Percentiles rank a stretch among this genome's conserved stretches.
These are phyloP conservation scores for Geotrichum armillariae DNA, from an alignment of 1,139 yeast genomes.

Conservation along the genomic window DNA sequence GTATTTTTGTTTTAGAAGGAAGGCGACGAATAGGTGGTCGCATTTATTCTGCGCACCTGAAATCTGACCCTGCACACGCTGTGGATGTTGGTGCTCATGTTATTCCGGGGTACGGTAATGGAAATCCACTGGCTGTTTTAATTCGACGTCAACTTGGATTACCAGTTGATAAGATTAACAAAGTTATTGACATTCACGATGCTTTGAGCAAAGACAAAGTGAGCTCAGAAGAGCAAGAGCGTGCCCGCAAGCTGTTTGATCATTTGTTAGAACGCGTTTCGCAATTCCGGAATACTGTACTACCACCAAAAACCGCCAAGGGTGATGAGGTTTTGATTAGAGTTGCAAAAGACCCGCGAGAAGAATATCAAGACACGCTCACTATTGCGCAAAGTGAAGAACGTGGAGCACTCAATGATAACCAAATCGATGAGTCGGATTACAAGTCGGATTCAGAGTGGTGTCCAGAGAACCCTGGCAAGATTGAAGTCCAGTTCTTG, in stretches of 20 bases:
- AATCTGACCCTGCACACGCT: slow-evolving; percentile 30
- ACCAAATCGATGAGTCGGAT: slow-evolving; percentile 19
- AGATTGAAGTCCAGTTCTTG: slow-evolving; percentile 34
- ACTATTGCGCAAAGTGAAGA: slow-evolving; percentile 40
- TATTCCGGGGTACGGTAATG: slow-evolving; percentile 45
- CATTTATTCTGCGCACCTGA: slow-evolving; percentile 42
- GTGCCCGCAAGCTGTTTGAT: slow-evolving; percentile 40
- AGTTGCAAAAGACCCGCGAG: slow-evolving; percentile 41
- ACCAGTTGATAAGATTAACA: slow-evolving; percentile 37
- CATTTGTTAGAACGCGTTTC: slow-evolving; percentile 42
- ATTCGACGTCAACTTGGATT: slow-evolving; percentile 44
- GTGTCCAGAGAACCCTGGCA: slow-evolving; percentile 34
- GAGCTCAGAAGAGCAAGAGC: slow-evolving; percentile 33
- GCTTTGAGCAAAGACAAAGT: slow-evolving; percentile 37
- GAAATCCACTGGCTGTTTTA: slow-evolving; percentile 45
- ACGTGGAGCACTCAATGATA: slow-evolving; percentile 28
- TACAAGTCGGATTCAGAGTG: slow-evolving; percentile 20
- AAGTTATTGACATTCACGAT: slow-evolving; percentile 37
- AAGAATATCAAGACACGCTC: slow-evolving; percentile 35
- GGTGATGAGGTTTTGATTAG: slow-evolving; percentile 42
- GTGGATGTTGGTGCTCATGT: slow-evolving; percentile 47
- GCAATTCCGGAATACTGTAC: slow-evolving; percentile 37
- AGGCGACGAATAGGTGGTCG: slow-evolving; percentile 47
- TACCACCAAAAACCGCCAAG: slow-evolving; percentile 39
- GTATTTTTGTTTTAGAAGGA: slow-evolving; percentile 43